Base-by-base conservation (phyloP, 257 asterid genomes). In the Solanum medicagineum region DNA sequence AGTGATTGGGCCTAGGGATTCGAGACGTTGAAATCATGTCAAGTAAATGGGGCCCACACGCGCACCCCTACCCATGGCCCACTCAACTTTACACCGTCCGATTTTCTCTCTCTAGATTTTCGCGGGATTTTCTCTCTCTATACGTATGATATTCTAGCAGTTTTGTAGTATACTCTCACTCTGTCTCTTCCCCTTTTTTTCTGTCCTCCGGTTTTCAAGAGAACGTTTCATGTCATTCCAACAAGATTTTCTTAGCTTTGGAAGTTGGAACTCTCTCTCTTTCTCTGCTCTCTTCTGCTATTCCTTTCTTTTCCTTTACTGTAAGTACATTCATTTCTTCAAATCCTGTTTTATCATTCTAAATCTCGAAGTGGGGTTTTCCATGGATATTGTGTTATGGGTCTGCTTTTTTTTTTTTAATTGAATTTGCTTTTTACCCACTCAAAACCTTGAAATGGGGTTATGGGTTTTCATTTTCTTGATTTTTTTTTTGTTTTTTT, bases 271-370 rank as follows among this genome's bases (percentile, higher is more conserved):
- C 83, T 85, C 94, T 85, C 45, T 13, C 15, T 44, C 13, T 84
- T 88, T 85, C 94, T 85, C 45, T 26, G 73, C 17, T 68, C 81
- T 85, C 40, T 93, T 86, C 55, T 54, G 93, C 90, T 87, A 88
- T 91, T 90, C 96, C 86, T 94, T 91, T 63, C 97, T 89, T 95
- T 89, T 89, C 90, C 47, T 90, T 88, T 87, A 88, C 87, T 87
- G 97, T 93, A 90, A 90, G 97, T 90, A 88, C 63, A 55, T 85
- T 84, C 51, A 63, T 86, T 77, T 83, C 26, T 56, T 20, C 79
- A 87, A 54, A 15, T 83, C 36, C 36, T 32, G 36, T 32, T 32
- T 32, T 32, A 32, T 32, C 51, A 47, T 47, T 47, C 51, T 47
- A 47, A 47, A 47, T 47, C 63, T 59, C 20, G 7, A 9, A 59